Conservation (phyloP, 2,329 filamentous ascomycete species). For the Colletotrichum somersetense region DNA sequence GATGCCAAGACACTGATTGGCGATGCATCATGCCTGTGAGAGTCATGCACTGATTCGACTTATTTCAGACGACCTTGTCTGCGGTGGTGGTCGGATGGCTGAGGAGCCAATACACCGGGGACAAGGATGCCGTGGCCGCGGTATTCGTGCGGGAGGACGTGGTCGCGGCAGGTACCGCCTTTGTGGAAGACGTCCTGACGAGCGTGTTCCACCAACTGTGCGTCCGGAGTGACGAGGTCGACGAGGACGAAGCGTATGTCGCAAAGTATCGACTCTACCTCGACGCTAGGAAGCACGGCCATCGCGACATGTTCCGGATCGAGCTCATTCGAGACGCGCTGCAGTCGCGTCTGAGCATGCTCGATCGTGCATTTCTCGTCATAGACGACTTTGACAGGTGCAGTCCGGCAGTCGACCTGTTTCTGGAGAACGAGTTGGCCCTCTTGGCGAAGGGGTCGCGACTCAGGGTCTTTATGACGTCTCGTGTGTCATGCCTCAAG, state of each 20-base stretch:
- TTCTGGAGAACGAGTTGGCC: constrained; percentile 23
- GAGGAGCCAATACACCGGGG: background rate
- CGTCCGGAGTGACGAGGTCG: background rate
- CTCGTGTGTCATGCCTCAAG: constrained; percentile 18
- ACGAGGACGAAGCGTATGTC: constrained; percentile 20
- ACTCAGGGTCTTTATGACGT: constrained; percentile 22
- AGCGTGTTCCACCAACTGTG: constrained; percentile 19
- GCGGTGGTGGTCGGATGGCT: background rate
- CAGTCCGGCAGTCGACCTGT: constrained; percentile 3
- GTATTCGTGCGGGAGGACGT: constrained; percentile 2
- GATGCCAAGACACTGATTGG: constrained; percentile 18
- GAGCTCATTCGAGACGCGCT: constrained; percentile 14
- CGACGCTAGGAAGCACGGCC: constrained; percentile 29
- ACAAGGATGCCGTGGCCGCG: background rate
- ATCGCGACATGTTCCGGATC: constrained; percentile 34
- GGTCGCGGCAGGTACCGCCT: constrained; percentile 4
- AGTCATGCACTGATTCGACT: constrained; percentile 9
- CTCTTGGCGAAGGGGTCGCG: background rate
- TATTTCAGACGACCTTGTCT: constrained; percentile 17
- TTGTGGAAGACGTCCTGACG: constrained; percentile 12
- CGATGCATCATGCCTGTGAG: constrained; percentile 6
- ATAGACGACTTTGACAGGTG: constrained; percentile 17
- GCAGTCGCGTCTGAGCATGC: constrained; percentile 14
- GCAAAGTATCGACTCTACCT: constrained; percentile 15
- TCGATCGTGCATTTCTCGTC: constrained; percentile 10